Percentiles rank a stretch among this genome's conserved stretches.
Conservation (phyloP, 2,329 filamentous ascomycete species). For the Fusarium redolens region DNA sequence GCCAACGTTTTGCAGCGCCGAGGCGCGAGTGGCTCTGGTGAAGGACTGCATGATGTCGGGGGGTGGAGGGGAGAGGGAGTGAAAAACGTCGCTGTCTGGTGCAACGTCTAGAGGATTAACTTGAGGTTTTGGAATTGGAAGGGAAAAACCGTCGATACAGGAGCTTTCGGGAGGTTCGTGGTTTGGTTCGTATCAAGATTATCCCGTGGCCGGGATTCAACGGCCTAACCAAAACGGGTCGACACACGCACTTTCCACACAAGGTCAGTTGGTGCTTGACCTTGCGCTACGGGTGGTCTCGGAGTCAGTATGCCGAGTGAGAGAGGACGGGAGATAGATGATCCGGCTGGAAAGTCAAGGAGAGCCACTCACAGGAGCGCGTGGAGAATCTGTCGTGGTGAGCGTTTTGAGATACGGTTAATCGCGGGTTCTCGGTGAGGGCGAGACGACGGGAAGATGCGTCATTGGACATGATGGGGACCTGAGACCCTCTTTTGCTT, state of each 20-base stretch:
- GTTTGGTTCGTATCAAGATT: constrained; percentile 46
- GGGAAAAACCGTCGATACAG: constrained; percentile 45
- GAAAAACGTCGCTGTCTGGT: constrained; percentile 23
- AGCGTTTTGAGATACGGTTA: constrained; percentile 38
- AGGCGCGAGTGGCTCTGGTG: constrained; percentile 76
- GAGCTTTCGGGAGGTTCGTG: constrained; percentile 44
- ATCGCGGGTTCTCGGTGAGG: constrained; percentile 45
- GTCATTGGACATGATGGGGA: constrained; percentile 33
- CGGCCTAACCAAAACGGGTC: constrained; percentile 42
- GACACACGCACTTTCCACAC: constrained; percentile 25
- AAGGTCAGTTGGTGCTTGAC: constrained; percentile 25
- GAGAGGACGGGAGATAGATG: constrained; percentile 36
- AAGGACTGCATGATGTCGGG: constrained; percentile 82
- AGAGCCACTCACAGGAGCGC: constrained; percentile 27
- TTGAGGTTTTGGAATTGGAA: constrained; percentile 33
- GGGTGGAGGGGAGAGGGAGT: constrained; percentile 3
- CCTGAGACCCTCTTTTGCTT: constrained; percentile 15
- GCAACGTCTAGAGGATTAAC: constrained; percentile 30
- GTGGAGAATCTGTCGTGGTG: constrained; percentile 10
- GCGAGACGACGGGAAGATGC: constrained; percentile 30
- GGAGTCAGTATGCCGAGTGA: constrained; percentile 43
- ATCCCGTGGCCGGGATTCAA: constrained; percentile 44
- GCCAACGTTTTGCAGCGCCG: constrained; percentile 72
- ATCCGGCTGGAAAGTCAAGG: constrained; percentile 20
- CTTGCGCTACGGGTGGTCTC: constrained; percentile 46